A percentile compares a stretch with the other conserved stretches of the same genome.
phyloP scores from a whole-genome alignment of 1,284 basidiomycete species.

The Cutaneotrichosporon curvatum region DNA sequence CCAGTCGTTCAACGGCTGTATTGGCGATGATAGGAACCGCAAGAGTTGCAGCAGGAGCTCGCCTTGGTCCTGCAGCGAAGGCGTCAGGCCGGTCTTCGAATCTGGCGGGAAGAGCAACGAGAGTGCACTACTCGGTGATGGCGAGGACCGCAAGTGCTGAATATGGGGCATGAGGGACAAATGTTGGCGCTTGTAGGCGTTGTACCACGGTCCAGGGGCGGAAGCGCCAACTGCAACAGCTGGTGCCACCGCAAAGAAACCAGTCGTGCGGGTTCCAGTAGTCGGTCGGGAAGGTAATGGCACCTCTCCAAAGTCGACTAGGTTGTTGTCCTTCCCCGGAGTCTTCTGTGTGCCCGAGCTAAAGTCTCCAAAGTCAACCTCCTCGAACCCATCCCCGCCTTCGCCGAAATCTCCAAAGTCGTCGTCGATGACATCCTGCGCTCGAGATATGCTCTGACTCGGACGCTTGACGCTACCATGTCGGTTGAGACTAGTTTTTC shows the following conservation, averaged over 20 bases:
- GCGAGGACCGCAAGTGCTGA: slow-evolving; percentile 48
- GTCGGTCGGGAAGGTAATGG: slow-evolving; percentile 40
- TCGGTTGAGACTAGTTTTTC: not conserved
- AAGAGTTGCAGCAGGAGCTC: slow-evolving; percentile 30
- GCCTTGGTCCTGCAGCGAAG: slow-evolving; percentile 26
- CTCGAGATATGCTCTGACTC: not conserved
- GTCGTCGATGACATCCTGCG: slow-evolving; percentile 18
- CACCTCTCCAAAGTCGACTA: slow-evolving; percentile 46
- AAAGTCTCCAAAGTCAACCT: slow-evolving; percentile 90
- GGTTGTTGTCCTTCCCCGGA: slow-evolving; percentile 24
- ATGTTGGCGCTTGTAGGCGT: slow-evolving; percentile 39
- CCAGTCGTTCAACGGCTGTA: slow-evolving; percentile 63
- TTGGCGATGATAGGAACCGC: slow-evolving; percentile 57
- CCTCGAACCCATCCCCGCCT: slow-evolving; percentile 39
- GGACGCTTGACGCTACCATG: not conserved
- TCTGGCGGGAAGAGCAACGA: slow-evolving; percentile 53
- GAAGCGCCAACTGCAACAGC: slow-evolving; percentile 3
- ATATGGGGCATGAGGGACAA: slow-evolving; percentile 31
- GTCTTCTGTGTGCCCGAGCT: slow-evolving; percentile 29
- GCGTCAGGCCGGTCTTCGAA: slow-evolving; percentile 23
- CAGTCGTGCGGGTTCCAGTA: slow-evolving; percentile 27
- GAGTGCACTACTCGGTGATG: slow-evolving; percentile 53
- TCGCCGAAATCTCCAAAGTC: slow-evolving; percentile 42
- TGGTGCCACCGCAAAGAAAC: slow-evolving; percentile 44
- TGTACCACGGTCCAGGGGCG: slow-evolving; percentile 29